These are phyloP conservation scores for Saccharomycopsis synnaedendra DNA, from an alignment of 805 yeast genomes.

Conservation along the genomic window DNA sequence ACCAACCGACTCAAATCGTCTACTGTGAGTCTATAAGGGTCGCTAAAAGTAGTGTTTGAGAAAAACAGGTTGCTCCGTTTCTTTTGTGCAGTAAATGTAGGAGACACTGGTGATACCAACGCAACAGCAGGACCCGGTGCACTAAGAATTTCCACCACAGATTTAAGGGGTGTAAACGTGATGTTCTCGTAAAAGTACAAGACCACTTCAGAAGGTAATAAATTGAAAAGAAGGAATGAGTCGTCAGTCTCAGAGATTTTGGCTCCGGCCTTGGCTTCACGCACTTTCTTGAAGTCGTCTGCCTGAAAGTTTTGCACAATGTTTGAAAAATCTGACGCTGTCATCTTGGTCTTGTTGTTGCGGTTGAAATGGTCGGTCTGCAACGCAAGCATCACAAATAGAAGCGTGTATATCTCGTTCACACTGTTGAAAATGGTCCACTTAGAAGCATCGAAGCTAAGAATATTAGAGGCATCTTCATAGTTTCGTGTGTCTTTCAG, in stretches of 20 bases:
- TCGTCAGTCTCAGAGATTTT: slow-evolving; percentile 4
- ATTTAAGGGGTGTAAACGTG: slow-evolving; percentile 44
- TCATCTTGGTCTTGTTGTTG: slow-evolving; percentile 57
- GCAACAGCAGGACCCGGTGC: slow-evolving; percentile 12
- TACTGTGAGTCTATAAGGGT: slow-evolving; percentile 3
- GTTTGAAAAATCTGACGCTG: slow-evolving; percentile 47
- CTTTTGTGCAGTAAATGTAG: not conserved
- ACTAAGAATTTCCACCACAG: slow-evolving; percentile 25
- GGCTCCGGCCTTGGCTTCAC: not conserved
- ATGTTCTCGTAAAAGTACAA: slow-evolving; percentile 61
- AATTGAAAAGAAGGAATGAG: slow-evolving; percentile 19
- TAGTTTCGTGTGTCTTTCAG: not conserved
- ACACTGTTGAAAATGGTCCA: slow-evolving; percentile 12
- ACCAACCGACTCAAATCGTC: not conserved
- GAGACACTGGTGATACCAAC: slow-evolving; percentile 7
- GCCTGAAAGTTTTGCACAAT: slow-evolving; percentile 28
- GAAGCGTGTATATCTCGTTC: slow-evolving; percentile 51
- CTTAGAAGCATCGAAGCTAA: slow-evolving; percentile 16
- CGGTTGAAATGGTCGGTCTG: slow-evolving; percentile 68
- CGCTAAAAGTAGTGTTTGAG: slow-evolving; percentile 4
- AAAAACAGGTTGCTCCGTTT: slow-evolving; percentile 1
- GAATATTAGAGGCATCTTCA: not conserved
- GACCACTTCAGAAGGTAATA: slow-evolving; percentile 30
- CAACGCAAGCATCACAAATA: slow-evolving; percentile 55
- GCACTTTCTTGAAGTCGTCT: slow-evolving; percentile 17